Base-by-base conservation (phyloP, 352 stramenopile genomes). In the Globisporangium takayamanum region DNA sequence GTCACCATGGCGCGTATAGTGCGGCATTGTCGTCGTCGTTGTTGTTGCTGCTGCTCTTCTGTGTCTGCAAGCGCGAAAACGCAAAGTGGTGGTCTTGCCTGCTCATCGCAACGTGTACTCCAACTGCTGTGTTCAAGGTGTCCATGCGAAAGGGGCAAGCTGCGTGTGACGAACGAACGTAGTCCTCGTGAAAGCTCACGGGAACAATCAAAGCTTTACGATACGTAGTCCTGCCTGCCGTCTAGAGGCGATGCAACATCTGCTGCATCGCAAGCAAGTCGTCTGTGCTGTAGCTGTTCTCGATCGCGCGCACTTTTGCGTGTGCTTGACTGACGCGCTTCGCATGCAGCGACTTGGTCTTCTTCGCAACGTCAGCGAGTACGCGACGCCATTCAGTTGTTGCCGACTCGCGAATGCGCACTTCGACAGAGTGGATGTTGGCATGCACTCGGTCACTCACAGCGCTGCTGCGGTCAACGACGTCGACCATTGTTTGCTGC, bases 241-340 rank as follows among this genome's bases (percentile, higher is more conserved):
- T 22, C 28, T 46, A 46, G 18, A 46, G 41, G 18, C 66, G 58
- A 45, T 70, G 58, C 5, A 74, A 55, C 67, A 77, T 68, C 45
- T 74, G 60, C 69, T 77, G 67, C 69, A 77, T 66, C 6, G 55
- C 52, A 41, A 57, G 45, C 16, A 77, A 42, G 36, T 72, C 69
- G 30, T 74, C 67, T n/a, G 67, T 70, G 54, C 68, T 66, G 57
- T 71, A 77, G 52, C 47, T 62, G 20, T 62, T 69, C 45, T 74
- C 67, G 16, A 73, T 78, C 2, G 61, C 55, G 6, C 8, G 16
- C 12, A 78, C 33, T 47, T 74, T 72, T 15, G 52, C 52, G 25
- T 60, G 69, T 10, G 67, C 55, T 53, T 72, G 41, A 26, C 20
- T 28, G 1, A 69, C 16, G 16, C 44, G 56, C 36, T 72, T 39